phyloP scores from a whole-genome alignment of 2,329 filamentous ascomycete genomes.

The Epicoccum nigrum region DNA sequence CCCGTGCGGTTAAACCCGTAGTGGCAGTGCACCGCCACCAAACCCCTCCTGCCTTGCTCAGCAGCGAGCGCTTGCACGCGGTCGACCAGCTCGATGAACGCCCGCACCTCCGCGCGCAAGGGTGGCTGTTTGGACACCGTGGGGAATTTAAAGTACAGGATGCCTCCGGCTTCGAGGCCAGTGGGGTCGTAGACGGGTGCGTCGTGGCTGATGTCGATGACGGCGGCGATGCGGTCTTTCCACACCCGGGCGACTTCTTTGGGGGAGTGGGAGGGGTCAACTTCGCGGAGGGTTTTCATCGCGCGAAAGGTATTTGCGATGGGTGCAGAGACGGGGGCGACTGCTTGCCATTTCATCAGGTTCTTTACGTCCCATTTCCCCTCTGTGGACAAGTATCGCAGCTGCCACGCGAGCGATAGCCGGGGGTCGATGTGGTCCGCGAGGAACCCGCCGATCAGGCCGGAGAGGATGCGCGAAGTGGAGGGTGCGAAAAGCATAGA shows the following conservation, averaged over 20 bases:
- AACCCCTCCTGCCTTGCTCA: slow-evolving; percentile 37
- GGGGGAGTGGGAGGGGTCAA: slow-evolving; percentile 82
- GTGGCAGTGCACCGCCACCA: slow-evolving; percentile 89
- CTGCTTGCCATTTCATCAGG: slow-evolving; percentile 84
- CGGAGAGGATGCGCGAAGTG: slow-evolving; percentile 76
- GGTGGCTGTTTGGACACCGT: slow-evolving; percentile 93
- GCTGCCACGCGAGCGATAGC: slow-evolving; percentile 85
- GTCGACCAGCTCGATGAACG: slow-evolving; percentile 66
- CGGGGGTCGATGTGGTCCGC: slow-evolving; percentile 75
- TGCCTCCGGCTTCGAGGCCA: slow-evolving; percentile 52
- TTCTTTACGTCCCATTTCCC: slow-evolving; percentile 99
- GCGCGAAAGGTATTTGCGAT: slow-evolving; percentile 84
- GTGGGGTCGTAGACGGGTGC: slow-evolving; percentile 84
- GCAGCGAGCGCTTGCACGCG: slow-evolving; percentile 40
- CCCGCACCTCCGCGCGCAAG: slow-evolving; percentile 62
- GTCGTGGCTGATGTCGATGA: slow-evolving; percentile 92
- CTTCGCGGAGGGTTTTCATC: slow-evolving; percentile 91
- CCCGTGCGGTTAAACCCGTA: slow-evolving; percentile 96
- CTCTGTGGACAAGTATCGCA: slow-evolving; percentile 84
- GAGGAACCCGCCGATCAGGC: slow-evolving; percentile 83
- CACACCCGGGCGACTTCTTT: slow-evolving; percentile 72
- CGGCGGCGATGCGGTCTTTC: slow-evolving; percentile 70
- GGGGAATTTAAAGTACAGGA: slow-evolving; percentile 76
- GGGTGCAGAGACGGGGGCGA: slow-evolving; percentile 75
- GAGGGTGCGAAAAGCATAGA: slow-evolving; percentile 81